Evolutionary conservation across 495 filamentous ascomycete species (phyloP).

Genomic region (Aspergillus mulundensis): DNA sequence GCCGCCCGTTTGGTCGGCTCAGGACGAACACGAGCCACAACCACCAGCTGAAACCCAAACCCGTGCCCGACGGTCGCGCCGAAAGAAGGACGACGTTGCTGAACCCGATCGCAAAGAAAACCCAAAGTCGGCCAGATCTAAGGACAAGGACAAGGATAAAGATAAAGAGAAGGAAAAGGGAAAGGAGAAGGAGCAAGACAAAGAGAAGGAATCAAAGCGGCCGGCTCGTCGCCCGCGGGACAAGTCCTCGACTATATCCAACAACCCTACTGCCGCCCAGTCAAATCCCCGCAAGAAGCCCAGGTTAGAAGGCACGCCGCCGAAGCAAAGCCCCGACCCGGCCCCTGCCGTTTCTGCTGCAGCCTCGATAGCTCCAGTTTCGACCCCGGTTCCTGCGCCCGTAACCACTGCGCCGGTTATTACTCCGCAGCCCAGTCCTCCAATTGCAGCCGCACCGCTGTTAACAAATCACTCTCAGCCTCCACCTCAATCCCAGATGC

Average conservation of each 20-base stretch:
- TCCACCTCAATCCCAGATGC: conserved; percentile 8
- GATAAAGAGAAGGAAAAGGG: conserved; percentile 28
- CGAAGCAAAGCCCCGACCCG: conserved; percentile 16
- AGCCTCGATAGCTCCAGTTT: conserved; percentile 10
- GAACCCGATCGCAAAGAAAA: conserved; percentile 20
- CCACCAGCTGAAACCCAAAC: conserved; percentile 19
- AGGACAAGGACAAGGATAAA: conserved; percentile 23
- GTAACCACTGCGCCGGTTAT: conserved; percentile 16
- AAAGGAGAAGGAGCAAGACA: conserved; percentile 17
- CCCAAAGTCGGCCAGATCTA: conserved; percentile 18
- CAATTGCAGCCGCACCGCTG: conserved; percentile 9
- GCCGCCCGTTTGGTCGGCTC: conserved; percentile 20
- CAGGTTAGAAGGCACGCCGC: conserved; percentile 36
- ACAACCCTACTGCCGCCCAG: conserved; percentile 6
- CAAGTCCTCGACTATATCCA: conserved; percentile 31
- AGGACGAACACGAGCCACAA: conserved; percentile 21
- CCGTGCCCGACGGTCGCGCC: conserved; percentile 41
- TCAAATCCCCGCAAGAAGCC: conserved; percentile 44
- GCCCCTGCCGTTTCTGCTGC: conserved; percentile 12
- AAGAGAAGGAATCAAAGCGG: conserved; percentile 31
- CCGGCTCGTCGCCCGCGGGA: conserved; percentile 37
- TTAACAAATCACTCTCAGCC: conserved; percentile 3
- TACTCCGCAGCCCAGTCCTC: conserved; percentile 19
- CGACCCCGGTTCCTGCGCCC: conserved; percentile 15
- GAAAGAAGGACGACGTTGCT: conserved; percentile 41